Evolutionary conservation across 306 rosid species (phyloP), one percentile per base, ranked within the genome.

Genomic region (Biancaea sappan): DNA sequence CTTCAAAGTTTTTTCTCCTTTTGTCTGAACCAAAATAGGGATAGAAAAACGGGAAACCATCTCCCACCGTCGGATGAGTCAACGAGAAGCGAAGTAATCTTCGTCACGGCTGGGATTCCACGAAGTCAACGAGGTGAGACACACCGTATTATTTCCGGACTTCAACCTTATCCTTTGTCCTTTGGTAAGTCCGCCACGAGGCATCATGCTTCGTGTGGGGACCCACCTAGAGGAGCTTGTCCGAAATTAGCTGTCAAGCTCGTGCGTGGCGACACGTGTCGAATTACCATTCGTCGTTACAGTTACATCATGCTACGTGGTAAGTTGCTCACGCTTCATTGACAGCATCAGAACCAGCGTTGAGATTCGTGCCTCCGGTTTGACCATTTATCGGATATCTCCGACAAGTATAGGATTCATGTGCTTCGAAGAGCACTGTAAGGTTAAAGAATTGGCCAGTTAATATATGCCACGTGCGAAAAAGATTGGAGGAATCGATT

Each of bases 151-250:
- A 0, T 10, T 5, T 50, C 13, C 5, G 0, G 5, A 4, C 87
- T 78, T 78, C 75, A 73, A 53, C 62, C 94, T 88, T 91, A 83
- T 88, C 90, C 84, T 22, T 65, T 73, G 79, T 31, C 79, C 88
- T 76, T 87, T 79, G 90, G 77, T 65, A 72, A 80, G 82, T 86
- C 89, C 88, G 90, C 86, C 89, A 85, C 79, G 84, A 80, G 82
- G 84, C 80, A 77, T 66, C 77, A 69, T 72, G 78, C 60, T 32
- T 71, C 43, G 3, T 1, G 83, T 82, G 88, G 90, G 87, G 92
- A 61, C 92, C 94, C 94, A 76, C 78, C 3, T 5, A 2, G 3
- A 22, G 74, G 31, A 69, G 66, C 35, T 58, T 79, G 79, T 75
- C 81, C 68, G 67, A 71, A 44, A 71, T 80, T 74, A 84, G 76